Evolutionary conservation across 2,329 filamentous ascomycete species (phyloP).

Genomic region (Neofusicoccum ribis): DNA sequence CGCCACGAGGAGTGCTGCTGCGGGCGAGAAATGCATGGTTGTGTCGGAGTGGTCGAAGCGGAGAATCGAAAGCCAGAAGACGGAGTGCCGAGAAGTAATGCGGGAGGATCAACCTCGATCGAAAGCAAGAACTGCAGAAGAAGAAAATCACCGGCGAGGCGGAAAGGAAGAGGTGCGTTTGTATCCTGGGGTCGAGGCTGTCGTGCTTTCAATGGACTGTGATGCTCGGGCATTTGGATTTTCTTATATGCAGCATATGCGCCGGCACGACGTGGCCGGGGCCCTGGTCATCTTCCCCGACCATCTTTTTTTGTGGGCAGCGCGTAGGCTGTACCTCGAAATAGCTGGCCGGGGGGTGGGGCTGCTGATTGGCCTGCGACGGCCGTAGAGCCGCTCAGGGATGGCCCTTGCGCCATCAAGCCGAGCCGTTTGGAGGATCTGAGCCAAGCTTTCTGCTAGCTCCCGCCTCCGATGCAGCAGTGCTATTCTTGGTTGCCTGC

Average conservation of each 20-base stretch:
- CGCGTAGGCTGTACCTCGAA: conserved; percentile 15
- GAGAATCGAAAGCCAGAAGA: background rate
- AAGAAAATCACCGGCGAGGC: background rate
- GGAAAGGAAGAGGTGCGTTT: background rate
- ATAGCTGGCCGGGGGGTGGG: background rate
- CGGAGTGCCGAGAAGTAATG: background rate
- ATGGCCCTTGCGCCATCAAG: conserved; percentile 7
- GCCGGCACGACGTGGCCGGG: background rate
- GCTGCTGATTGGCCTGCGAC: background rate
- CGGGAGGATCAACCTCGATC: background rate
- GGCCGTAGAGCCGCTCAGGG: conserved; percentile 2
- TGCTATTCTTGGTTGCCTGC: conserved; percentile 4
- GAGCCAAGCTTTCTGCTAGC: conserved; percentile 14
- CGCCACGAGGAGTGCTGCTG: conserved; percentile 34
- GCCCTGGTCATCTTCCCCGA: background rate
- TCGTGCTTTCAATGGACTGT: conserved; percentile 8
- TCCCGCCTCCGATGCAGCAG: background rate
- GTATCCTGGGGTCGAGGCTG: conserved; percentile 1
- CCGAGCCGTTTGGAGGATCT: background rate
- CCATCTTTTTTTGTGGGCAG: conserved; percentile 3
- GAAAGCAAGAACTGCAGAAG: conserved; percentile 11
- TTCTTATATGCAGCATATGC: conserved; percentile 11
- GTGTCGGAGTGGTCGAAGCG: background rate
- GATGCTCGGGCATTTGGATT: background rate
- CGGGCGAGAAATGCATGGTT: conserved; percentile 37